A percentile compares a stretch with the other conserved stretches of the same genome.
Conservation (phyloP, 371 early-diverging fungal species). For the Apophysomyces elegans region DNA sequence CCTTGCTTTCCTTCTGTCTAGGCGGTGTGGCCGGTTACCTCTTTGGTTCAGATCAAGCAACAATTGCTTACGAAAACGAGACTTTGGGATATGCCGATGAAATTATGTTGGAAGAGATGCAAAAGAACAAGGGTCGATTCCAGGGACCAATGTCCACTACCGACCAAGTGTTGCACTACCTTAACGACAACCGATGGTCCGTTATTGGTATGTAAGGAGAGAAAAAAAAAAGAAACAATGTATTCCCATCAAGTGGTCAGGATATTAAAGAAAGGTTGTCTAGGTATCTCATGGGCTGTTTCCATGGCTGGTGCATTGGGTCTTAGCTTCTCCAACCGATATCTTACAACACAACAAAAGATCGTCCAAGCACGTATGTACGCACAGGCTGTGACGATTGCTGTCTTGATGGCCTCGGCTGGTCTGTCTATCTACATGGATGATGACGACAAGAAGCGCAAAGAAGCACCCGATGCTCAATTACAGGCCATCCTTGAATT, state of each 20-base stretch:
- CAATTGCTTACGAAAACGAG: conserved; percentile 40
- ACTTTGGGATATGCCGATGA: conserved; percentile 52
- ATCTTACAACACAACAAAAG: conserved; percentile 72
- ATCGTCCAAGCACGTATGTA: conserved; percentile 82
- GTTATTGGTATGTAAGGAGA: conserved; percentile 47
- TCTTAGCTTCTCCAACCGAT: conserved; percentile 69
- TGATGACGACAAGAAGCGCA: conserved; percentile 34
- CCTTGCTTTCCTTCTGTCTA: conserved; percentile 13
- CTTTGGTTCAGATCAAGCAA: conserved; percentile 49
- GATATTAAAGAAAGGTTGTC: no score
- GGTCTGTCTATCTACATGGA: conserved; percentile 52
- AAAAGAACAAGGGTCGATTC: conserved; percentile 9
- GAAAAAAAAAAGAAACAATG: no score
- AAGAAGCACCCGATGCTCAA: conserved; percentile 44
- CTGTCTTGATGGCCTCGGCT: conserved; percentile 56
- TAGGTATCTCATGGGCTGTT: conserved; percentile 71
- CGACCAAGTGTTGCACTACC: conserved; percentile 30
- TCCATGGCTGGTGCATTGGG: conserved; percentile 71
- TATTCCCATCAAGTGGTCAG: no score
- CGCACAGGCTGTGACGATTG: conserved; percentile 55
- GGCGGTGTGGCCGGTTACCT: conserved; percentile 51
- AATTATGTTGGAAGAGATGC: conserved; percentile 28
- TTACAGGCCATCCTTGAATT: conserved; percentile 49
- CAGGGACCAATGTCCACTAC: conserved; percentile 3
- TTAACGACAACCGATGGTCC: conserved; percentile 57